Percentiles rank a stretch among this genome's conserved stretches.
Evolutionary conservation across 2,329 filamentous ascomycete species (phyloP).

Genomic region (Cadophora gregata): DNA sequence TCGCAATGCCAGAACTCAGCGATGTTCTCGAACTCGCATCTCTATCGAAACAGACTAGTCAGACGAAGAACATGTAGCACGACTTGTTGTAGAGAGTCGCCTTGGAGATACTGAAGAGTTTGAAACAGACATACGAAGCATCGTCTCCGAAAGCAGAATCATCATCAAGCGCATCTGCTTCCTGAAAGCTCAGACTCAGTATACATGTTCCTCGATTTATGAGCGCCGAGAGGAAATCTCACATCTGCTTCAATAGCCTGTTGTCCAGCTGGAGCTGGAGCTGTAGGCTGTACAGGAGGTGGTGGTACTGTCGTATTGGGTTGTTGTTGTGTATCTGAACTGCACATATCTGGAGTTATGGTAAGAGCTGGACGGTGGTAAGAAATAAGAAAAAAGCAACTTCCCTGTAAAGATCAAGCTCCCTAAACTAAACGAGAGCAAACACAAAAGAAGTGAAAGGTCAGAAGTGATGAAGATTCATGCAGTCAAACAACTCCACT

Average conservation of each 20-base stretch:
- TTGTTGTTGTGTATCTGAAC: not conserved
- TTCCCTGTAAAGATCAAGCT: not conserved
- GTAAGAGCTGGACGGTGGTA: not conserved
- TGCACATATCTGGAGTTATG: not conserved
- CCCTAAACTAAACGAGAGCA: not conserved
- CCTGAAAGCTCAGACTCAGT: not conserved
- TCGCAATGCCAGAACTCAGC: conserved; percentile 25
- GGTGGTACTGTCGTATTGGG: not conserved
- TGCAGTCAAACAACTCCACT: not conserved
- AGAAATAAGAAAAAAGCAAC: not conserved
- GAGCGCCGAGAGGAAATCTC: not conserved
- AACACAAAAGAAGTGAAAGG: not conserved
- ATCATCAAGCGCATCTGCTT: conserved; percentile 21
- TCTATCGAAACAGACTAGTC: not conserved
- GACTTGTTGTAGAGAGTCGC: no score
- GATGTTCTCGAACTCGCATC: conserved; percentile 27
- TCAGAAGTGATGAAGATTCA: not conserved
- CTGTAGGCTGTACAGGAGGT: not conserved
- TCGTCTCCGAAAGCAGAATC: conserved; percentile 25
- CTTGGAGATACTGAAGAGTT: no score
- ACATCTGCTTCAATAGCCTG: conserved; percentile 9
- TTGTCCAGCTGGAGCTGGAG: not conserved
- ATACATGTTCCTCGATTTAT: no score
- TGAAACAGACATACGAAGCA: conserved; percentile 5
- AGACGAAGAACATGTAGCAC: not conserved